phyloP scores from a whole-genome alignment of 2,329 filamentous ascomycete genomes.

The Orbilia javanica region DNA sequence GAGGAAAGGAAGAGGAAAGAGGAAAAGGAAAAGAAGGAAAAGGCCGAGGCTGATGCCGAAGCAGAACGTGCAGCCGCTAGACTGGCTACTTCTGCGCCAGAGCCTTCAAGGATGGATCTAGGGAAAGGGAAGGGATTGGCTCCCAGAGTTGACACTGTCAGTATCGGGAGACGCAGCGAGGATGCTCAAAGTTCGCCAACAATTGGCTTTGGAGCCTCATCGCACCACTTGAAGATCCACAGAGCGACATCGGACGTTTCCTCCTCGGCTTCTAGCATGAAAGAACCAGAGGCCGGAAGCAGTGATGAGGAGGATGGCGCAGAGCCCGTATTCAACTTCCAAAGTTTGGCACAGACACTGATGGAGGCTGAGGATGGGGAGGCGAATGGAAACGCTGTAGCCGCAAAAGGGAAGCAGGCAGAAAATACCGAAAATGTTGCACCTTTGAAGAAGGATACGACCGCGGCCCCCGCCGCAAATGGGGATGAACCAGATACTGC shows the following conservation, averaged over 20 bases:
- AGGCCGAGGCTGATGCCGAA: conserved; percentile 75
- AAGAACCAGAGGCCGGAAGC: conserved; percentile 52
- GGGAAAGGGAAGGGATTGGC: conserved; percentile 49
- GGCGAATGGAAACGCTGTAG: neutral
- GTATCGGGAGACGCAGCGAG: conserved; percentile 36
- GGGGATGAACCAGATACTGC: conserved; percentile 42
- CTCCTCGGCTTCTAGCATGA: conserved; percentile 56
- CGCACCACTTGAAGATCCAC: conserved; percentile 50
- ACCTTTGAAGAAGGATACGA: conserved; percentile 7
- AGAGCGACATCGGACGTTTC: conserved; percentile 54
- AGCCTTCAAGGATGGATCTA: conserved; percentile 38
- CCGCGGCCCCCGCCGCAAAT: neutral
- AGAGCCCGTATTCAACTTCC: conserved; percentile 92
- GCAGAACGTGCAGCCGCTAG: conserved; percentile 58
- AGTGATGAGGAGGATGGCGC: conserved; percentile 63
- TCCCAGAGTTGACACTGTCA: conserved; percentile 33
- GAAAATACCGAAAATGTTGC: conserved; percentile 63
- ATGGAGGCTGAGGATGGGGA: conserved; percentile 72
- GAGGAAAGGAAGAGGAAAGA: conserved; percentile 90
- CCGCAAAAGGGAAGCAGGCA: conserved; percentile 63
- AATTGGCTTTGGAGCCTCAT: conserved; percentile 32
- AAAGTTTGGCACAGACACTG: conserved; percentile 86
- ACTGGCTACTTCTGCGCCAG: conserved; percentile 56
- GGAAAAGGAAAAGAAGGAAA: conserved; percentile 88
- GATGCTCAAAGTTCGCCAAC: conserved; percentile 44